Evolutionary conservation across 768 basidiomycete genomes (phyloP).

Genomic region (Russula dissimulans): DNA sequence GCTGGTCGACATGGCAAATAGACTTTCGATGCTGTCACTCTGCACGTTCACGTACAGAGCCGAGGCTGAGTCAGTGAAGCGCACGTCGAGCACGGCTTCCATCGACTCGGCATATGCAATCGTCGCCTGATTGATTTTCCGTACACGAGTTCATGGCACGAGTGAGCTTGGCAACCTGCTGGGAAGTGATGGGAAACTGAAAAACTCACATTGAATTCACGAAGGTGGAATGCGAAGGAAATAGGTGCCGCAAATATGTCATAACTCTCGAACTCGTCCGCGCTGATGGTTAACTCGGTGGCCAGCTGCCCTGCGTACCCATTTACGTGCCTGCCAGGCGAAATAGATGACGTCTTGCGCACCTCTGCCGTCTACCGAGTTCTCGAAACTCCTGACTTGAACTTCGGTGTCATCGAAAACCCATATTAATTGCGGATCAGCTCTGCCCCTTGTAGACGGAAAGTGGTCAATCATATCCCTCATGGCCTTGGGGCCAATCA

Average conservation of each 20-base stretch:
- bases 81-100: slow-evolving; percentile 53
- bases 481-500: slow-evolving; percentile 62
- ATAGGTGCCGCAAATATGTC: slow-evolving; percentile 53
- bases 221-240: slow-evolving; percentile 69
- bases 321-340: background rate
- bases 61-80: slow-evolving; percentile 64
- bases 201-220: slow-evolving; percentile 65
- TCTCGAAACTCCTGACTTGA: slow-evolving; percentile 57
- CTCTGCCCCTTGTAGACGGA: slow-evolving; percentile 53
- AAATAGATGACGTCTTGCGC: background rate
- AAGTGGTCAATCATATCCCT: slow-evolving; percentile 81
- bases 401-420: slow-evolving; percentile 64
- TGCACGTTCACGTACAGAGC: slow-evolving; percentile 75
- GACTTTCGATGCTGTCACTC: slow-evolving; percentile 50
- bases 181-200: slow-evolving; percentile 5
- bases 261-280: slow-evolving; percentile 75
- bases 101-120: slow-evolving; percentile 71
- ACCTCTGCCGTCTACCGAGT: slow-evolving; percentile 60
- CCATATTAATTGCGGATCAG: slow-evolving; percentile 77
- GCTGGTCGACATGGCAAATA: slow-evolving; percentile 77
- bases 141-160: background rate
- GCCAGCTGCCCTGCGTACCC: slow-evolving; percentile 48
- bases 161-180: background rate
- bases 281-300: slow-evolving; percentile 68
- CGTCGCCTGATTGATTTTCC: slow-evolving; percentile 46